A percentile compares a stretch with the other conserved stretches of the same genome.
Evolutionary conservation across 345 rosid species (phyloP).

Genomic region (Gossypium mustelinum): DNA sequence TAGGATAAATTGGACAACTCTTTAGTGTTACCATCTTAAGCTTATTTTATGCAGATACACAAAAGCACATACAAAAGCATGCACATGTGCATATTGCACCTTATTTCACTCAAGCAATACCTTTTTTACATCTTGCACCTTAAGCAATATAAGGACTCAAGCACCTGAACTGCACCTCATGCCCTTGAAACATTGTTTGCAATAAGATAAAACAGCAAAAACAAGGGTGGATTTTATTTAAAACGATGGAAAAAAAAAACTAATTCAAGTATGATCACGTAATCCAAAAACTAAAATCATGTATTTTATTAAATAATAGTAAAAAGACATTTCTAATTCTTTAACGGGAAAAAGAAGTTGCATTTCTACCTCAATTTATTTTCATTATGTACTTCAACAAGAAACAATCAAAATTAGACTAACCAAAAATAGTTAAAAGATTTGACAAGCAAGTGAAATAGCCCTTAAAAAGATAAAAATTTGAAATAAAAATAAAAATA

Average conservation of each 20-base stretch:
- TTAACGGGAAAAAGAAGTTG: neutral
- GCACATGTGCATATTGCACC: too few species aligned
- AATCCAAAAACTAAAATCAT: neutral
- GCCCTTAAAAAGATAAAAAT: neutral
- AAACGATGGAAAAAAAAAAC: neutral
- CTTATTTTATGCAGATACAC: too few species aligned
- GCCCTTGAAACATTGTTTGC: neutral
- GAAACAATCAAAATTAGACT: neutral
- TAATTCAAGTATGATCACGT: neutral
- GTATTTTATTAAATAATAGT: neutral
- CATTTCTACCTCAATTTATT: neutral
- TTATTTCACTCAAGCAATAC: too few species aligned
- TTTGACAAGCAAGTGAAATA: neutral
- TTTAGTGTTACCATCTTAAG: too few species aligned
- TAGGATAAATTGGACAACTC: too few species aligned
- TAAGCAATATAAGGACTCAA: too few species aligned
- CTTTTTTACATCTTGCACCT: too few species aligned
- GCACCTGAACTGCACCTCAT: too few species aligned
- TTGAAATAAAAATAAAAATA: neutral
- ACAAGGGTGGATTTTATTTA: neutral
- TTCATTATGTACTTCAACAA: neutral
- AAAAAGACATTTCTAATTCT: neutral
- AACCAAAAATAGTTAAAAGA: neutral
- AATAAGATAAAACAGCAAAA: neutral
- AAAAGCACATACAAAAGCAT: too few species aligned